Base-by-base conservation (phyloP, 2,329 filamentous ascomycete species). In the Emmonsiellopsis sp. region DNA sequence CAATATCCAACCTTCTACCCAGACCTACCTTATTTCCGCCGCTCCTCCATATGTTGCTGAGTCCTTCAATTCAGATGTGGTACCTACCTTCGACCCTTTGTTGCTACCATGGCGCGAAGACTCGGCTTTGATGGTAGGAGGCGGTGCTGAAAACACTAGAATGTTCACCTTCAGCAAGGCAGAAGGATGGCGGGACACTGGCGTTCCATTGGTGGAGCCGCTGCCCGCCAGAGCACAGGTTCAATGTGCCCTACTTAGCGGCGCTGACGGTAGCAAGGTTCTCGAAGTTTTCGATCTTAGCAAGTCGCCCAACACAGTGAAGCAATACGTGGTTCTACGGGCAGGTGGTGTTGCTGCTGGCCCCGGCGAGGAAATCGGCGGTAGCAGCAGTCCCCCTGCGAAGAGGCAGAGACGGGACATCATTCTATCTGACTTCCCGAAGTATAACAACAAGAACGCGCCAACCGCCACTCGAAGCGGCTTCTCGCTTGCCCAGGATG, bases 251-350 rank as follows among this genome's bases (percentile, higher is more conserved):
- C 63, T 95, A 3, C 71, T 94, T n/a, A 73, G 76, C 10, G 87
- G 86, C 20, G 79, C 82, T 42, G 89, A 95, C 66, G 83, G 80
- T 31, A 91, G 86, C 69, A 91, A 88, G 65, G 82, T 85, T 40
- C 73, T 97, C 15, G 83, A 90, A 61, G 82, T 84, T 9, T 95
- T 93, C 61, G 83, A 95, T 65, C 79, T 90, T 71, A 79, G 79
- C 11, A 76, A 78, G 8, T 82, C 84, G 0, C 91, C 92, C 2
- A 95, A 94, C 65, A 71, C 75, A 6, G 87, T 95, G 43, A 81
- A 80, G 34, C 82, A 86, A 53, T 81, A 85, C 34, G 79, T 89
- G 15, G 69, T 95, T 11, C 69, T 86, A 47, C 79, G 82, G 57
- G 77, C 78, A 9, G 74, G 77, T 41, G 87, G 86, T 13, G 59